These are phyloP conservation scores for Huiozyma naganishii DNA, from an alignment of 805 yeast species.

Conservation along the genomic window DNA sequence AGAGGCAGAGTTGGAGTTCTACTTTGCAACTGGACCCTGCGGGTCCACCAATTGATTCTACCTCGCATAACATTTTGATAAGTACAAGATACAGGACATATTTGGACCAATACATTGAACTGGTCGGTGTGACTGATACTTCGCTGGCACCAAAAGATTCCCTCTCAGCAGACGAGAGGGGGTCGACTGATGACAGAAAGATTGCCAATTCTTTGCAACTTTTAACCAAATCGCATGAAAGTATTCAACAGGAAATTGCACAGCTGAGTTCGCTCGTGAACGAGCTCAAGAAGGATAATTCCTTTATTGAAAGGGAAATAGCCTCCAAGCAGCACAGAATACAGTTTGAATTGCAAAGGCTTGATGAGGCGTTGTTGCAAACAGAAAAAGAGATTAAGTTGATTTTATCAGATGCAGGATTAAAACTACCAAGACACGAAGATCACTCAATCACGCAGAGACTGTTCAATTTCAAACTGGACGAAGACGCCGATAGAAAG, in stretches of 20 bases:
- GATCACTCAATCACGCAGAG: conserved; percentile 4
- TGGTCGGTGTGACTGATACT: conserved; percentile 18
- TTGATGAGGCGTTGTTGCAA: conserved; percentile 8
- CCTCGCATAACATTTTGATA: neutral
- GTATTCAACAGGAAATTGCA: conserved; percentile 11
- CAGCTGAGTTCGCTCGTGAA: conserved; percentile 14
- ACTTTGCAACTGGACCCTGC: neutral
- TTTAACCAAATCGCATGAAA: conserved; percentile 6
- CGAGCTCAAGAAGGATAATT: conserved; percentile 16
- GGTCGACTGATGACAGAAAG: neutral
- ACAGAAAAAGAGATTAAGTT: conserved; percentile 8
- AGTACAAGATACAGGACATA: conserved; percentile 11
- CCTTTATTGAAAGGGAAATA: conserved; percentile 17
- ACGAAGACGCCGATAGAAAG: neutral
- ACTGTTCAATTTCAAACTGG: conserved; percentile 6
- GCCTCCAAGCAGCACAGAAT: conserved; percentile 8
- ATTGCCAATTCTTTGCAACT: conserved; percentile 5
- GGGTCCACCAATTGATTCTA: neutral
- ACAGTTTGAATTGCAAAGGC: conserved; percentile 6
- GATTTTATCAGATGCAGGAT: neutral
- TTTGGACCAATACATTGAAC: conserved; percentile 17
- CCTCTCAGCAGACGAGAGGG: neutral
- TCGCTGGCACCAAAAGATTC: conserved; percentile 5
- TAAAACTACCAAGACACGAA: conserved; percentile 2
- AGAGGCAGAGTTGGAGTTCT: conserved; percentile 4